Conservation (phyloP, 805 yeast genomes). For the Wickerhamiella australiensis region DNA sequence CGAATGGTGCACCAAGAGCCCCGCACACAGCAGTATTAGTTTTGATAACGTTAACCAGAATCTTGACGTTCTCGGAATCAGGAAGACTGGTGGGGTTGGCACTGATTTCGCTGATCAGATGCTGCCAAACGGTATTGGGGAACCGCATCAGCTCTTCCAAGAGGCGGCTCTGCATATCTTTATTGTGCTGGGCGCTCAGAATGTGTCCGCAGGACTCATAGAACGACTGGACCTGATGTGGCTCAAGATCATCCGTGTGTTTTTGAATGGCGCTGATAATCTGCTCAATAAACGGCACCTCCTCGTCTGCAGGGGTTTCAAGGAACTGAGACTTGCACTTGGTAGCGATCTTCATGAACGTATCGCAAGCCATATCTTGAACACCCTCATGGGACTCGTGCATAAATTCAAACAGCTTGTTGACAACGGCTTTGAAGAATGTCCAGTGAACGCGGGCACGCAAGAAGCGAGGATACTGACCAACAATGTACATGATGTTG, state of each 20-base stretch:
- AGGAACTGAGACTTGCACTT: constrained; percentile 95
- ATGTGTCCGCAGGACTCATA: constrained; percentile 96
- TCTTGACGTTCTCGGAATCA: constrained; percentile 68
- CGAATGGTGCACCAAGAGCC: constrained; percentile 86
- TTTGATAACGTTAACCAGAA: constrained; percentile 84
- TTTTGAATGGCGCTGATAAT: constrained; percentile 71
- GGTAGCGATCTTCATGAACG: constrained; percentile 87
- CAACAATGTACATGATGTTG: constrained; percentile 98
- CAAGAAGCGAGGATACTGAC: constrained; percentile 94
- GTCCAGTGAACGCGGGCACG: constrained; percentile 99
- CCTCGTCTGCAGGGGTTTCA: constrained; percentile 69
- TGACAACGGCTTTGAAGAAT: constrained; percentile 87
- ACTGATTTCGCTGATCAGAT: constrained; percentile 73
- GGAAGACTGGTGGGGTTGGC: constrained; percentile 34
- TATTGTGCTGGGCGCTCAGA: constrained; percentile 70
- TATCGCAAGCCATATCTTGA: constrained; percentile 99
- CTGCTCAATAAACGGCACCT: constrained; percentile 83
- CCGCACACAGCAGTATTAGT: constrained; percentile 92
- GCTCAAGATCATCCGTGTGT: constrained; percentile 84
- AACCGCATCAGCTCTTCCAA: constrained; percentile 71
- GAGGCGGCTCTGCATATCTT: constrained; percentile 56
- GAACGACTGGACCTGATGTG: constrained; percentile 96
- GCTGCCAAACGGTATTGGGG: constrained; percentile 91
- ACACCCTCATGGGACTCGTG: constrained; percentile 99
- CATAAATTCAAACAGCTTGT: constrained; percentile 95